Evolutionary conservation across 2,329 filamentous ascomycete species (phyloP).

Genomic region (Pyrenochaeta sp.): DNA sequence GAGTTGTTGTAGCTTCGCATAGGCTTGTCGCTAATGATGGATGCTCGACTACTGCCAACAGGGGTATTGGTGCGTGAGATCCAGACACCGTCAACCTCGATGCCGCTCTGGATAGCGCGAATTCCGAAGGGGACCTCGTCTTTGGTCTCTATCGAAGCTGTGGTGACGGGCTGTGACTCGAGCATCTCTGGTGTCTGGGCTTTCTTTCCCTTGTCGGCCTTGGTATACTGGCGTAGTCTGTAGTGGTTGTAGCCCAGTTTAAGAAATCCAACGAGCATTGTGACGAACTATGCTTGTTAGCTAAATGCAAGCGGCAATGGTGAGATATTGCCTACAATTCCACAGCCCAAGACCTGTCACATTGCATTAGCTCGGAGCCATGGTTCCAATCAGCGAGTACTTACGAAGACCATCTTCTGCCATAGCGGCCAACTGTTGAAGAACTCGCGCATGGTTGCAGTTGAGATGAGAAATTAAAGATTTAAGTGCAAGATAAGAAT

Average conservation of each 20-base stretch:
- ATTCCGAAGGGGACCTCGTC: conserved; percentile 84
- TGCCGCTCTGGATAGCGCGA: conserved; percentile 80
- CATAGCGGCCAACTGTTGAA: conserved; percentile 74
- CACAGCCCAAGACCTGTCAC: conserved; percentile 72
- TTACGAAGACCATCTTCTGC: conserved; percentile 90
- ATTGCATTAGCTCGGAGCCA: conserved; percentile 12
- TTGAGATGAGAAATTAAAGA: conserved; percentile 13
- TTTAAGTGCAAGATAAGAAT: conserved; percentile 28
- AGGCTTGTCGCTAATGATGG: conserved; percentile 40
- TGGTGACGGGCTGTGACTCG: conserved; percentile 66
- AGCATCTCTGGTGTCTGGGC: conserved; percentile 66
- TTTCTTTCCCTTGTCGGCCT: conserved; percentile 46
- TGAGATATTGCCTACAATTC: conserved; percentile 61
- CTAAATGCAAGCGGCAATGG: conserved; percentile 5
- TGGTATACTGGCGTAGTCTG: conserved; percentile 53
- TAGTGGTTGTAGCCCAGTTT: conserved; percentile 64
- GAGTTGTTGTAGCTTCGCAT: conserved; percentile 41
- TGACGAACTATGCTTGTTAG: conserved; percentile 59
- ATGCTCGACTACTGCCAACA: conserved; percentile 45
- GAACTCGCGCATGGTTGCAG: conserved; percentile 43
- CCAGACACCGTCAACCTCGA: conserved; percentile 83
- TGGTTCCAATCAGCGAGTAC: conserved; percentile 47
- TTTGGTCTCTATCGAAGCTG: conserved; percentile 59
- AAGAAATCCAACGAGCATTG: conserved; percentile 71
- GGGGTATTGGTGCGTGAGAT: conserved; percentile 56